Conservation (phyloP, 176 grass and related monocot species). For the Oryza longistaminata region DNA sequence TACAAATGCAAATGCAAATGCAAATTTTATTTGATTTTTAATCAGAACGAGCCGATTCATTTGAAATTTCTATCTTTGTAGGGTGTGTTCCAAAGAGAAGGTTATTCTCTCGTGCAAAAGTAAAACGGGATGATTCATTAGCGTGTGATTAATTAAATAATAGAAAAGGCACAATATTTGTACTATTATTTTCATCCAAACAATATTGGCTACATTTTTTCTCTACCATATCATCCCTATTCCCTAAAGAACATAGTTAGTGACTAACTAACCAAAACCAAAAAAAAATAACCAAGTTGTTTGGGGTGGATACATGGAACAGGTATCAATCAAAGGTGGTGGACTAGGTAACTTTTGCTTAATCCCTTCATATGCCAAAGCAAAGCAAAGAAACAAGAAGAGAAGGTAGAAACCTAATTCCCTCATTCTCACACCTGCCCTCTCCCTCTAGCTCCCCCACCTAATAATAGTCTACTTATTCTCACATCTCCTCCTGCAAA, state of each 20-base stretch:
- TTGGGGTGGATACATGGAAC: background rate
- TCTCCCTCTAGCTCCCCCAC: background rate
- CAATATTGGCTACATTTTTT: background rate
- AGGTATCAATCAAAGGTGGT: background rate
- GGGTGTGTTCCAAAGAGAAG: too few species aligned
- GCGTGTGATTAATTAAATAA: too few species aligned
- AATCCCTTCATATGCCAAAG: background rate
- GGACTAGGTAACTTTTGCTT: background rate
- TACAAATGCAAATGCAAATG: too few species aligned
- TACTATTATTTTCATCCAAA: background rate
- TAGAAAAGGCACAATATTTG: too few species aligned
- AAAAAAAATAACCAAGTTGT: background rate
- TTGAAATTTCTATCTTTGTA: too few species aligned
- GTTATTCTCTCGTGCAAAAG: too few species aligned
- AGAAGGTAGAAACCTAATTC: slow-evolving; percentile 8
- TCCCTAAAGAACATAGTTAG: background rate
- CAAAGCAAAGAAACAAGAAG: background rate
- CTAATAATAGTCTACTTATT: slow-evolving; percentile 23
- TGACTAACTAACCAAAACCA: background rate
- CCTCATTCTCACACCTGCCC: slow-evolving; percentile 22
- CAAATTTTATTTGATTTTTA: too few species aligned
- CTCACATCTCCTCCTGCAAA: background rate
- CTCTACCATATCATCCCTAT: background rate
- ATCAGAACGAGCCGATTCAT: too few species aligned
- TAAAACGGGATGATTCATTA: too few species aligned